These are phyloP conservation scores for Bryum argenteum DNA, from an alignment of 225 moss, liverwort and hornwort genomes.

Conservation along the genomic window DNA sequence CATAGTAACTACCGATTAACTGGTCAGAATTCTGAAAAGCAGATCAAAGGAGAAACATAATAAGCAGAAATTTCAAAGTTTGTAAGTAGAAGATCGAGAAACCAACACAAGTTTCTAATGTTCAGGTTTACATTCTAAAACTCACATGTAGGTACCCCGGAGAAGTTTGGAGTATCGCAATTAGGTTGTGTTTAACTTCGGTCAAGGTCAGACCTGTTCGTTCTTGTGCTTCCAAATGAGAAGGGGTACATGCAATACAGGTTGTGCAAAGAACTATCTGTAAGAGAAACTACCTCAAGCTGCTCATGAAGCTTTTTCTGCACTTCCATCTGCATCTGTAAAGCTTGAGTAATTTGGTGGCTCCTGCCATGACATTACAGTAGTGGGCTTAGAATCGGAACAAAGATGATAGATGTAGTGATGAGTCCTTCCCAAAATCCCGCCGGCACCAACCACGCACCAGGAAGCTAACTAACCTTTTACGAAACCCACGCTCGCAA, in stretches of 20 bases:
- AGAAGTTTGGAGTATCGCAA: background rate
- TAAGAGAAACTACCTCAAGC: conserved; percentile 65
- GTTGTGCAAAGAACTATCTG: background rate
- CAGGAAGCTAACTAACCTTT: background rate
- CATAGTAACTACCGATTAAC: background rate
- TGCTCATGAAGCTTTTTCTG: conserved; percentile 93
- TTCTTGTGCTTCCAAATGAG: background rate
- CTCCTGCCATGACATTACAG: conserved; percentile 53
- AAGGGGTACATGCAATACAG: conserved; percentile 1
- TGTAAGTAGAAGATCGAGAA: background rate
- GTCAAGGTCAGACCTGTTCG: background rate
- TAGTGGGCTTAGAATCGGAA: background rate
- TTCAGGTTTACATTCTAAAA: background rate
- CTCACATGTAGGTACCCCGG: background rate
- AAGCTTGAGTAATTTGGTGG: conserved; percentile 83
- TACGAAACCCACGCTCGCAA: background rate
- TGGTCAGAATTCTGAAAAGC: background rate
- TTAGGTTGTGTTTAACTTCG: background rate
- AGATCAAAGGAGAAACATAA: background rate
- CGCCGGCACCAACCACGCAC: background rate
- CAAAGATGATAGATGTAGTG: background rate
- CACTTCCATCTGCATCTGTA: conserved; percentile 95
- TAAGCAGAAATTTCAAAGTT: background rate
- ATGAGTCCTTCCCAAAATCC: background rate
- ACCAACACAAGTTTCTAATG: background rate